Conservation (phyloP, 2,329 filamentous ascomycete species). For the Fusarium paranaense region DNA sequence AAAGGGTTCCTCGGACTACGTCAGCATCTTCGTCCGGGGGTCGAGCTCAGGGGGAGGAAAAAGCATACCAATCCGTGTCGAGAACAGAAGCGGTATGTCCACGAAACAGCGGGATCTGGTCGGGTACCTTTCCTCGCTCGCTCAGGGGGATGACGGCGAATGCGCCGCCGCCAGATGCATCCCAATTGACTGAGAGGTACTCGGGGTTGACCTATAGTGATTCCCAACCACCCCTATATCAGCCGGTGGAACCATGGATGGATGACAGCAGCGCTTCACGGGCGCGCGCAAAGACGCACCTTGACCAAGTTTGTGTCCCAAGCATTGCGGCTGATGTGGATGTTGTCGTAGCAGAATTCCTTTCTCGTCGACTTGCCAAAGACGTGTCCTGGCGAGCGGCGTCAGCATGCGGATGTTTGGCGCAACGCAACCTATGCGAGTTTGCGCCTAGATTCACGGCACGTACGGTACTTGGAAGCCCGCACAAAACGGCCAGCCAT, state of each 20-base stretch:
- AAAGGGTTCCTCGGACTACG: conserved; percentile 81
- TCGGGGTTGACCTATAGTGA: conserved; percentile 85
- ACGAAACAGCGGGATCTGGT: conserved; percentile 93
- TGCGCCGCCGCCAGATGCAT: conserved; percentile 92
- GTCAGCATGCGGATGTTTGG: conserved; percentile 40
- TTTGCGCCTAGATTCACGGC: conserved; percentile 37
- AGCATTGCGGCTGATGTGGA: conserved; percentile 96
- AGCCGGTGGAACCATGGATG: conserved; percentile 32
- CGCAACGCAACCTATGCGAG: conserved; percentile 31
- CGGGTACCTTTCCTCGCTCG: conserved; percentile 90
- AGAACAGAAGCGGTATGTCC: conserved; percentile 96
- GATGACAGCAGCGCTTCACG: conserved; percentile 12
- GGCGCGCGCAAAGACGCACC: conserved; percentile 63
- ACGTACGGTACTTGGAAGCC: conserved; percentile 76
- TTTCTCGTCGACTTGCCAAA: conserved; percentile 96
- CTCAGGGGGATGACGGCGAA: conserved; percentile 94
- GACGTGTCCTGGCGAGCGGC: conserved; percentile 81
- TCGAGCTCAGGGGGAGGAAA: conserved; percentile 13
- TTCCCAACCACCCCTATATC: conserved; percentile 39
- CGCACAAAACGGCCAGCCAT: conserved; percentile 76
- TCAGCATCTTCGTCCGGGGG: conserved; percentile 28
- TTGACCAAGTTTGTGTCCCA: conserved; percentile 99
- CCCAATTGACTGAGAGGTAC: conserved; percentile 98
- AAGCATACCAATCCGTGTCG: conserved; percentile 91
- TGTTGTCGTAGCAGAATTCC: conserved; percentile 98